Evolutionary conservation across 352 stramenopile species (phyloP).

Genomic region (Phytophthora fragariae): DNA sequence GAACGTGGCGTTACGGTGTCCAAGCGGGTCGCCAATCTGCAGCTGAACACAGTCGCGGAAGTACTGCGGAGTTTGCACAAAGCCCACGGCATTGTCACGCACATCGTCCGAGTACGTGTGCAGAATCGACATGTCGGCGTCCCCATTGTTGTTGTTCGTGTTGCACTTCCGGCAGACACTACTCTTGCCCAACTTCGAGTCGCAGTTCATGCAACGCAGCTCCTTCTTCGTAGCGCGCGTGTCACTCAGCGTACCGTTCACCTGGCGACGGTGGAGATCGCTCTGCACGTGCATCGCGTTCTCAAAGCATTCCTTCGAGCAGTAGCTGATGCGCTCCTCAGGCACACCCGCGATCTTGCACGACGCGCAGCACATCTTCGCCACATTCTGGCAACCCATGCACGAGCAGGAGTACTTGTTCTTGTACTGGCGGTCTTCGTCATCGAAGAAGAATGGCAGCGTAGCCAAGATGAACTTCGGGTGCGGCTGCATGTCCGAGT

Average conservation of each 20-base stretch:
- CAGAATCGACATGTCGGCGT: constrained; percentile 62
- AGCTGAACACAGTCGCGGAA: constrained; percentile 88
- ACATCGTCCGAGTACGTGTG: constrained; percentile 88
- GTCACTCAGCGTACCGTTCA: constrained; percentile 83
- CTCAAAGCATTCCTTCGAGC: constrained; percentile 90
- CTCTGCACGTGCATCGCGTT: constrained; percentile 83
- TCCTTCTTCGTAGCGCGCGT: constrained; percentile 78
- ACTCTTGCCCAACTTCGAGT: constrained; percentile 74
- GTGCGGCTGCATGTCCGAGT: constrained; percentile 90
- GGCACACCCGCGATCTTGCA: constrained; percentile 88
- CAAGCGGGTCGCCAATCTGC: constrained; percentile 82
- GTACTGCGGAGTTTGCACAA: constrained; percentile 87
- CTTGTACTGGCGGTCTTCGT: constrained; percentile 79
- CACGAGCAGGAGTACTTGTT: constrained; percentile 85
- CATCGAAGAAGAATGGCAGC: constrained; percentile 89
- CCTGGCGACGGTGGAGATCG: constrained; percentile 81
- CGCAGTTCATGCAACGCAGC: constrained; percentile 77
- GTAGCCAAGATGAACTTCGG: constrained; percentile 85
- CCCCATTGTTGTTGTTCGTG: constrained; percentile 55
- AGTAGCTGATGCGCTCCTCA: constrained; percentile 87
- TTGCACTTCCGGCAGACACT: constrained; percentile 86
- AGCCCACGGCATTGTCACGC: constrained; percentile 78
- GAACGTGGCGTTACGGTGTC: constrained; percentile 85
- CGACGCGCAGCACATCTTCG: constrained; percentile 85
- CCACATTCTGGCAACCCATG: constrained; percentile 80